Percentiles rank a stretch among this genome's conserved stretches.
Evolutionary conservation across 352 stramenopile genomes (phyloP).

Genomic region (Phytophthora nicotianae): DNA sequence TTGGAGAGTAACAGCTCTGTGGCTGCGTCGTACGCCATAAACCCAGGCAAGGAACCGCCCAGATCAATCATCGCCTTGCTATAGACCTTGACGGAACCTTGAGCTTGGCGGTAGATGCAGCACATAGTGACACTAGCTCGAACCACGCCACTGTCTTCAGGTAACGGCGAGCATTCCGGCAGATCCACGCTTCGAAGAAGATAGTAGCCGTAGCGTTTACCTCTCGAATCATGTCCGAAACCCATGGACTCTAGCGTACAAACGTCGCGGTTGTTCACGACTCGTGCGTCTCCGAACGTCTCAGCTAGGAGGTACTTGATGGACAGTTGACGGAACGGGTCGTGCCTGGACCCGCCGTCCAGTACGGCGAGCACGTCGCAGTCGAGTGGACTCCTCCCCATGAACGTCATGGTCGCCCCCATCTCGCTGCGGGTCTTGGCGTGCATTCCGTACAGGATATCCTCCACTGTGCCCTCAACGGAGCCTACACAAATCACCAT

Average conservation of each 20-base stretch:
- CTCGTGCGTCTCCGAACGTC: conserved; percentile 43
- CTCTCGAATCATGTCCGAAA: conserved; percentile 37
- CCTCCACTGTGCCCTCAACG: conserved; percentile 54
- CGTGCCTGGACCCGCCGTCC: conserved; percentile 42
- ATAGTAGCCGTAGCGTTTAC: conserved; percentile 57
- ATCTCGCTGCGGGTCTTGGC: conserved; percentile 64
- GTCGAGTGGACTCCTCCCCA: conserved; percentile 50
- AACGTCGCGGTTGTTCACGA: conserved; percentile 61
- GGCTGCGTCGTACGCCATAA: conserved; percentile 53
- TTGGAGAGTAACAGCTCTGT: conserved; percentile 53
- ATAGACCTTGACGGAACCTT: conserved; percentile 53
- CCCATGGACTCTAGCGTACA: conserved; percentile 61
- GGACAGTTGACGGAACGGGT: conserved; percentile 61
- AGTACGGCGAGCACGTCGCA: conserved; percentile 52
- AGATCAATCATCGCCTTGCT: conserved; percentile 63
- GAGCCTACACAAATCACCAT: conserved; percentile 61
- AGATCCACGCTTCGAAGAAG: conserved; percentile 62
- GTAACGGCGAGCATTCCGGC: conserved; percentile 49
- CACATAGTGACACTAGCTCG: conserved; percentile 61
- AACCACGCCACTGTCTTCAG: conserved; percentile 48
- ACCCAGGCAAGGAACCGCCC: conserved; percentile 45
- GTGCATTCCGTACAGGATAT: conserved; percentile 64
- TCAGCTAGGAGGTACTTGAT: conserved; percentile 62
- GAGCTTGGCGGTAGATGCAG: conserved; percentile 68
- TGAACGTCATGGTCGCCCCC: conserved; percentile 51